These are phyloP conservation scores for Ambrosia artemisiifolia DNA, from an alignment of 129 eudicot genomes.

Conservation along the genomic window DNA sequence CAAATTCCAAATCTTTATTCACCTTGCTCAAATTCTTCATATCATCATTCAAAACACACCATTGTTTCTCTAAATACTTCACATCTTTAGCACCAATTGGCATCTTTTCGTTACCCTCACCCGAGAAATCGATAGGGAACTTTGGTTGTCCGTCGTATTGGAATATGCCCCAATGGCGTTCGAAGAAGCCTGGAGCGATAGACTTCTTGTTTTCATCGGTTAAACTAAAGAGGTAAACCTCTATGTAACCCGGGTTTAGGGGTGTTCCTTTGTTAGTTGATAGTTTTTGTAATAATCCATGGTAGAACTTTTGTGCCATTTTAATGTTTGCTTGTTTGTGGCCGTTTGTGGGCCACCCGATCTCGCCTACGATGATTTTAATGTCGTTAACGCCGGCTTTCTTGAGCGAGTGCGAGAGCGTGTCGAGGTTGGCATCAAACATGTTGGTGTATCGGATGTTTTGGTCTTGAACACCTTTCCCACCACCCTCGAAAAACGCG, in stretches of 20 bases:
- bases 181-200: slow-evolving; percentile 44
- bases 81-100: slow-evolving; percentile 47
- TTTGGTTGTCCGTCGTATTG: slow-evolving; percentile 54
- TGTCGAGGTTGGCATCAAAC: slow-evolving; percentile 52
- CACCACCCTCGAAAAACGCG: slow-evolving; percentile 46
- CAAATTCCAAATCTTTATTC: slow-evolving; percentile 28
- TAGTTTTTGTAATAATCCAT: slow-evolving; percentile 35
- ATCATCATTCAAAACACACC: slow-evolving; percentile 50
- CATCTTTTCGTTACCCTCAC: slow-evolving; percentile 31
- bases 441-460: slow-evolving; percentile 39
- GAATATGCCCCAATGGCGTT: slow-evolving; percentile 57
- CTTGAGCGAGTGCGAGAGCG: slow-evolving; percentile 37
- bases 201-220: slow-evolving; percentile 44
- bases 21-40: slow-evolving; percentile 18
- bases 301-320: slow-evolving; percentile 37
- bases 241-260: slow-evolving; percentile 35
- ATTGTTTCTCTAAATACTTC: slow-evolving; percentile 23
- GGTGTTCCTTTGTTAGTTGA: slow-evolving; percentile 46
- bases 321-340: slow-evolving; percentile 22
- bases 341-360: slow-evolving; percentile 68
- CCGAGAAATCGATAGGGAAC: slow-evolving; percentile 38
- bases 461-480: slow-evolving; percentile 35
- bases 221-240: slow-evolving; percentile 40
- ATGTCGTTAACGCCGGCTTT: slow-evolving; percentile 30
- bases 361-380: slow-evolving; percentile 46